These are phyloP conservation scores for Agrocybe pediades DNA, from an alignment of 768 basidiomycete genomes.

Conservation along the genomic window DNA sequence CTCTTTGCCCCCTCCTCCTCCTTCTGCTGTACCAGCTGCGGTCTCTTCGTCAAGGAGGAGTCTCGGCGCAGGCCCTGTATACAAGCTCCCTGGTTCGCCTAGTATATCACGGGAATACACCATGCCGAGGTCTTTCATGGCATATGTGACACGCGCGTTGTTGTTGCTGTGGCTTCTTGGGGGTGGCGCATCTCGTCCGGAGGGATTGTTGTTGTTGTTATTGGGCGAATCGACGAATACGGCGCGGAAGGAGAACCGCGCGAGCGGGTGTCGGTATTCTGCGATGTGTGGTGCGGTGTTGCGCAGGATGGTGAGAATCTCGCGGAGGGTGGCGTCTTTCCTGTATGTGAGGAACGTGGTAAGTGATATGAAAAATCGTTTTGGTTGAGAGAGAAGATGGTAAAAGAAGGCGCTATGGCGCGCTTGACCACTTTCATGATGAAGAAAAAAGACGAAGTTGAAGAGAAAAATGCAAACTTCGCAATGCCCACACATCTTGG, in stretches of 20 bases:
- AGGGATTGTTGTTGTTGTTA: not conserved
- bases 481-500: too few species aligned
- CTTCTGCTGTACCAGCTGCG: constrained; percentile 24
- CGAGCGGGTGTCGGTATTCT: constrained; percentile 81
- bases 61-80: constrained; percentile 57
- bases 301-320: constrained; percentile 78
- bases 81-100: constrained; percentile 72
- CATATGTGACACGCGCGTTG: constrained; percentile 66
- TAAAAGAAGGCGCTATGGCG: too few species aligned
- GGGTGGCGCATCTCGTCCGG: too few species aligned
- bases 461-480: too few species aligned
- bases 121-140: constrained; percentile 71
- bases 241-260: constrained; percentile 78
- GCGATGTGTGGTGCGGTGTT: constrained; percentile 64
- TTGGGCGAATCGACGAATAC: constrained; percentile 66
- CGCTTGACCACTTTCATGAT: too few species aligned
- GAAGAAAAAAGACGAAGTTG: too few species aligned
- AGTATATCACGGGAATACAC: constrained; percentile 86
- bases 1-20: constrained; percentile 52
- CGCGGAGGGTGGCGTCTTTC: constrained; percentile 82
- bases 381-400: too few species aligned
- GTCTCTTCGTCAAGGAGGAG: constrained; percentile 54
- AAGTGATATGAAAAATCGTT: not conserved
- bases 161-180: too few species aligned
- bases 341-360: constrained; percentile 34